These are phyloP conservation scores for Pyrenochaeta sp. DNA, from an alignment of 2,329 filamentous ascomycete species.

Conservation along the genomic window DNA sequence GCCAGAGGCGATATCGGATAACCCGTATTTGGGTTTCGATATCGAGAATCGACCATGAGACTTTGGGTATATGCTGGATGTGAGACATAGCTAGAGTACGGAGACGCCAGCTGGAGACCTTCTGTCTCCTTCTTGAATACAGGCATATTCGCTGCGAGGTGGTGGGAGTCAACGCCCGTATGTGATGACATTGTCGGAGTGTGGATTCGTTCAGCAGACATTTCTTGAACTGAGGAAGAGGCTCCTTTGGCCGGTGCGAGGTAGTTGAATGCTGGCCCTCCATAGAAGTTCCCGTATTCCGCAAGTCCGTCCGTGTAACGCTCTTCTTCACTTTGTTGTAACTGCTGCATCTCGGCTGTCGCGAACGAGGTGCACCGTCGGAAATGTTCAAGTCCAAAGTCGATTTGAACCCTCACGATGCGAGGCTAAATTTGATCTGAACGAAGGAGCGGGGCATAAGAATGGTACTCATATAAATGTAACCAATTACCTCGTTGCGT, in stretches of 20 bases:
- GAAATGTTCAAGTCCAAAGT: background rate
- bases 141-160: constrained; percentile 12
- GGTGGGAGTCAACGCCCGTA: background rate
- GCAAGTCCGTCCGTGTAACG: constrained; percentile 15
- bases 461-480: background rate
- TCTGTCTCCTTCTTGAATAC: constrained; percentile 12
- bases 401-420: background rate
- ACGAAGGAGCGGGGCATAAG: constrained; percentile 1
- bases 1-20: background rate
- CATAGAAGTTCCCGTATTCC: constrained; percentile 16
- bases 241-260: constrained; percentile 10
- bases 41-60: constrained; percentile 2
- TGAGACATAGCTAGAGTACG: constrained; percentile 1
- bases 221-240: constrained; percentile 3
- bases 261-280: constrained; percentile 15
- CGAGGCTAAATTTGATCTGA: background rate
- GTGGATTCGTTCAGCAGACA: background rate
- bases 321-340: constrained; percentile 1
- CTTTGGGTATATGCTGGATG: constrained; percentile 5
- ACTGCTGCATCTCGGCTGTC: constrained; percentile 11
- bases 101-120: constrained; percentile 16
- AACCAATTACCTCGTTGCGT: background rate
- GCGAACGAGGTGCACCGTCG: background rate
- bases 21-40: constrained; percentile 1
- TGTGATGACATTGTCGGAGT: background rate